These are phyloP conservation scores for Rhizophora apiculata DNA, from an alignment of 345 rosid genomes.

Conservation along the genomic window DNA sequence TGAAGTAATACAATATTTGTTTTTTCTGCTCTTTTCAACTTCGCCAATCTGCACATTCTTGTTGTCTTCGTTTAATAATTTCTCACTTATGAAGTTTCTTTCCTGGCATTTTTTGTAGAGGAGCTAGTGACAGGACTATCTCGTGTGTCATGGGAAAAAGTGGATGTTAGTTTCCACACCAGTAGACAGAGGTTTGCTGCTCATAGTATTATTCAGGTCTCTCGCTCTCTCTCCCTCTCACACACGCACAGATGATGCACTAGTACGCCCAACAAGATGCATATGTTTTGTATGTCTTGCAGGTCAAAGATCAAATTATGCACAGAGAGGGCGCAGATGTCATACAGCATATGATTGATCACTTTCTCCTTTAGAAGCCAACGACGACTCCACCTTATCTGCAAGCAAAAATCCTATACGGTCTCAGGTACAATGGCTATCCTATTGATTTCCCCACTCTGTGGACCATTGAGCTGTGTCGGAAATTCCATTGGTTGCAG, in stretches of 20 bases:
- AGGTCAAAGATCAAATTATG: constrained; percentile 70
- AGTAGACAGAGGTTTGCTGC: constrained; percentile 85
- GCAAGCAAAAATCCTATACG: background rate
- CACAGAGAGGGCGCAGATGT: constrained; percentile 93
- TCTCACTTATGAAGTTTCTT: background rate
- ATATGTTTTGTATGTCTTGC: constrained; percentile 13
- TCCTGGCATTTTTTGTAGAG: constrained; percentile 45
- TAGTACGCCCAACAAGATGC: background rate
- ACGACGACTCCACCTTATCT: background rate
- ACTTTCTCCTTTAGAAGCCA: constrained; percentile 47
- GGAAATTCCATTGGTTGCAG: constrained; percentile 6
- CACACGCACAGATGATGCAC: too few relatives aligned
- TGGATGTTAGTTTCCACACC: constrained; percentile 88
- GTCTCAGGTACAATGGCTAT: constrained; percentile 6
- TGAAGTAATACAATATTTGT: too few relatives aligned
- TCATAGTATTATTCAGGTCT: constrained; percentile 94
- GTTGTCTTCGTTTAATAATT: background rate
- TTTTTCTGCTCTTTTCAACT: background rate
- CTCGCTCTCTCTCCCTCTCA: constrained; percentile 16
- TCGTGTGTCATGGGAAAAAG: constrained; percentile 87
- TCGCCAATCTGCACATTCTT: constrained; percentile 1
- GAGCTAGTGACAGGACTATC: constrained; percentile 76
- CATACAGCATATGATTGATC: constrained; percentile 79
- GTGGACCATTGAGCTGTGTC: background rate
- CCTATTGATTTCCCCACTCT: background rate